Evolutionary conservation across 345 rosid genomes (phyloP), one percentile per base, ranked within the genome.

Genomic region (Orychophragmus violaceus): DNA sequence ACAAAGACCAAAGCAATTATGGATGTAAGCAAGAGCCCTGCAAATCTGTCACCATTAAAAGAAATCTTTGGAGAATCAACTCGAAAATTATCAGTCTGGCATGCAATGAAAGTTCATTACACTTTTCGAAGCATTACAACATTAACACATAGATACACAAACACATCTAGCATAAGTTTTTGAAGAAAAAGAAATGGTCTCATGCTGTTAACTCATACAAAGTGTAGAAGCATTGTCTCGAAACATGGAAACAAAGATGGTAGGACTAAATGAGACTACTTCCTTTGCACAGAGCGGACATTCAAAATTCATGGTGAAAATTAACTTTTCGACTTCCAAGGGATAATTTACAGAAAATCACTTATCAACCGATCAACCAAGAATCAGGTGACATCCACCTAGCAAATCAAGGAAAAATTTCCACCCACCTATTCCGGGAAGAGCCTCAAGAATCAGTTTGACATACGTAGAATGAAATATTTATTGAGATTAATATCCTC

Each of bases 21-120:
- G 97, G 64, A 90, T 73, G 74, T 87, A 90, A 36, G 95, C 90
- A 74, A 90, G 95, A n/a, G 97, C 97, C 85, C 97, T 86, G 80
- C 95, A 90, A 62, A 90, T 90, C 97, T 90, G 90, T 67, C 76
- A 30, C 60, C 70, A 63, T 48, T 52, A 49, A 46, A 59, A 70
- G 46, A 52, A 73, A 14, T 17, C 4, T 39, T 13, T 39, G 49
- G 30, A 58, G 54, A 49, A 17, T 1, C n/a, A 19, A 48, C 36
- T 35, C 11, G 55, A 14, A 41, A 30, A 52, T 51, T 41, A 33
- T 35, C 17, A 59, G 42, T 46, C 48, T 18, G 42, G 42, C 32
- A 27, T 64, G 59, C 65, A 51, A 28, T 52, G 41, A 49, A 19
- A 35, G 19, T 12, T 10, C 14, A 30, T 29, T 42, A 56, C 60